Evolutionary conservation across 345 rosid genomes (phyloP).

Genomic region (Salix dunnii): DNA sequence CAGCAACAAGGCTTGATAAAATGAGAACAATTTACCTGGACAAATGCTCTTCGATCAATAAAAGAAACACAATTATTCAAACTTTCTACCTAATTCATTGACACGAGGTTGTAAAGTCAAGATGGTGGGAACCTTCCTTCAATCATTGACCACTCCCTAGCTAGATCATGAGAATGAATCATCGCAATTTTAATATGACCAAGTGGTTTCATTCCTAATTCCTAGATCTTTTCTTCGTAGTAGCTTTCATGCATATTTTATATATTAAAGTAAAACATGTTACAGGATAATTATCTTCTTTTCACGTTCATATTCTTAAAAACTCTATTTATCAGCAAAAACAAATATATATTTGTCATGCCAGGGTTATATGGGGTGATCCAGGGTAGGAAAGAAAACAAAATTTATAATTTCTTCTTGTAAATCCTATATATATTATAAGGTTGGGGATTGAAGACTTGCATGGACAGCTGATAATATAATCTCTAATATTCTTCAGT

Average conservation of each 20-base stretch:
- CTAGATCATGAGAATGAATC: neutral
- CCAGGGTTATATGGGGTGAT: too few species aligned
- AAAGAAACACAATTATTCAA: slow-evolving; percentile 35
- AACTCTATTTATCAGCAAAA: too few species aligned
- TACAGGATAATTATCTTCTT: neutral
- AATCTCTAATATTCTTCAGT: too few species aligned
- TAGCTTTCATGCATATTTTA: neutral
- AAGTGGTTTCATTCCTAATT: neutral
- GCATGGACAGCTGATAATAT: too few species aligned
- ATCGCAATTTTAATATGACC: neutral
- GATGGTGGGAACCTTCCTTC: slow-evolving; percentile 30
- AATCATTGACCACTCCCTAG: slow-evolving; percentile 37
- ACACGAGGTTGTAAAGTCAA: slow-evolving; percentile 37
- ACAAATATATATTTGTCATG: too few species aligned
- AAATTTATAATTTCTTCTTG: too few species aligned
- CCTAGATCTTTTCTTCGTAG: neutral
- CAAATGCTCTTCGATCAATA: slow-evolving; percentile 7
- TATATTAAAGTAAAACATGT: neutral
- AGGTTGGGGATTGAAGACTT: too few species aligned
- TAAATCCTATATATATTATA: too few species aligned
- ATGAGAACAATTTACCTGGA: neutral
- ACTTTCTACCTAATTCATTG: slow-evolving; percentile 41
- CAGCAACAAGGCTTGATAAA: neutral
- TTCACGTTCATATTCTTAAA: too few species aligned
- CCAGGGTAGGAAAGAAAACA: too few species aligned